Conservation (phyloP, 306 rosid species). For the Ziziphus jujuba region DNA sequence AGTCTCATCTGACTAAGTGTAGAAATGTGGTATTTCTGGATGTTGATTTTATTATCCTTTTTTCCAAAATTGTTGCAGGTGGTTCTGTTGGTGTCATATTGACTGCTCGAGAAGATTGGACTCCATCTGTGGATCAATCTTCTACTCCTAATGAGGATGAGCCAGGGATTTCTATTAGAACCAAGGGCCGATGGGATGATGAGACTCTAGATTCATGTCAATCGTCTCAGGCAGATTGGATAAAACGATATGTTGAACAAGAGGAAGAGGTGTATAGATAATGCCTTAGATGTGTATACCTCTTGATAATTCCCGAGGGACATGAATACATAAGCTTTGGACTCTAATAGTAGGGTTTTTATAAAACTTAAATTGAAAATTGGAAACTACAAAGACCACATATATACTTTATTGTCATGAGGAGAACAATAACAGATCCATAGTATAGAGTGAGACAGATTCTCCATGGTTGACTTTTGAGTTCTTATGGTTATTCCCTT, state of each 20-base stretch:
- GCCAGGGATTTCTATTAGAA: constrained; percentile 49
- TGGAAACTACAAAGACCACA: not conserved
- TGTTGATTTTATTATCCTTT: not conserved
- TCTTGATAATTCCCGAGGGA: not conserved
- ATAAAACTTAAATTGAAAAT: not conserved
- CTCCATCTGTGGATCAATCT: constrained; percentile 38
- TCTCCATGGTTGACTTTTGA: no score
- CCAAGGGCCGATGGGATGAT: constrained; percentile 55
- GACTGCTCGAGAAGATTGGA: constrained; percentile 51
- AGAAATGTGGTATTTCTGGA: constrained; percentile 1
- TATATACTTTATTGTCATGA: not conserved
- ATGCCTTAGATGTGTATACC: not conserved
- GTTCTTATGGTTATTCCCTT: no score
- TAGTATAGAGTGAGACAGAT: no score
- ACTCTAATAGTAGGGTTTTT: not conserved
- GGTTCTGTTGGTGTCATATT: constrained; percentile 77
- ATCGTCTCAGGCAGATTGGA: constrained; percentile 93
- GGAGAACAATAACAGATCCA: not conserved
- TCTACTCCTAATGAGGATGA: constrained; percentile 43
- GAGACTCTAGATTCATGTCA: constrained; percentile 59
- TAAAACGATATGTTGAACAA: constrained; percentile 74
- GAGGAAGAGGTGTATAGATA: constrained; percentile 65
- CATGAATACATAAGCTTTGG: not conserved
- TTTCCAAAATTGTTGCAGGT: constrained; percentile 41
- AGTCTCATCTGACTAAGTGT: not conserved